Base-by-base conservation (phyloP, 352 stramenopile species). In the Pythium pyrilobum region DNA sequence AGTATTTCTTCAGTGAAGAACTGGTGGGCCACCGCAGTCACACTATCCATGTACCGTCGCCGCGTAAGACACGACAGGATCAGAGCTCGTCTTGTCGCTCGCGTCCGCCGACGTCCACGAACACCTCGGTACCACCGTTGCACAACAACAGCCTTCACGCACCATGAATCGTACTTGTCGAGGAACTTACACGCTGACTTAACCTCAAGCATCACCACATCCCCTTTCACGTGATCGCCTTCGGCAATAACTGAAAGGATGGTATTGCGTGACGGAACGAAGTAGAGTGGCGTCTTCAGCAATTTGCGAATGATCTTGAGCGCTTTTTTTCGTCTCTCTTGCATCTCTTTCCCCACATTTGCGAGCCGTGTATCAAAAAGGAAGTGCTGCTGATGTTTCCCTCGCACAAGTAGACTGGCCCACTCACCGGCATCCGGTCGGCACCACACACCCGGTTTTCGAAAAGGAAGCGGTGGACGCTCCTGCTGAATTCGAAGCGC, bases 191-290 rank as follows among this genome's bases (percentile, higher is more conserved):
- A 62, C 6, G 65, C 47, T 48, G 66, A 85, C 36, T 80, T 85
- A 2, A 85, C 67, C 66, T 89, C 80, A 8, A 92, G 64, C 41
- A 86, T 56, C 0, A 92, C 77, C 5, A 90, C 75, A 31, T 90
- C 82, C 11, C 82, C 80, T 44, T 79, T 81, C 5, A 90, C 62
- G 11, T 59, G 39, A 13, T 80, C 65, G 0, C 72, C 79, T 24
- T 85, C 77, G n/a, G 56, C 41, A 32, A 92, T 81, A 3, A 88
- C 59, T 4, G 62, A 52, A 0, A 59, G 65, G 45, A 90, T 85
- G 7, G 61, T 54, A 10, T 69, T 55, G n/a, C 76, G 72, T 0
- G 66, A 73, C 1, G 48, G 56, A 32, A 92, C 62, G 21, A 67
- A 64, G 42, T 92, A 89, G 4, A 88, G 42, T 0, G 77, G 77